phyloP scores from a whole-genome alignment of 2,329 filamentous ascomycete species.

The Fusarium vanettenii region DNA sequence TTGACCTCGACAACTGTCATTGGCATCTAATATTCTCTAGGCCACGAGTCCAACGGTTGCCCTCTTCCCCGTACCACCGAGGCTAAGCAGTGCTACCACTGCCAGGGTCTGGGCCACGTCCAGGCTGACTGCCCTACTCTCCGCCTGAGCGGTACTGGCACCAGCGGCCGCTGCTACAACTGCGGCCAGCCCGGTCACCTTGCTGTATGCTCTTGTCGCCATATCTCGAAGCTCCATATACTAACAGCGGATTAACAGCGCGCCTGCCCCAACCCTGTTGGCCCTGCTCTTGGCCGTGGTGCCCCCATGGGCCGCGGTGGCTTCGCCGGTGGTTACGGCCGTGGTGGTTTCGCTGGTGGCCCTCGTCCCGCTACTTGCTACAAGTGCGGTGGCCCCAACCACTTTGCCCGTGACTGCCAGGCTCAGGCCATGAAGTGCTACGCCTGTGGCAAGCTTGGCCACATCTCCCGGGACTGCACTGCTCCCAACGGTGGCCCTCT shows the following conservation, averaged over 20 bases:
- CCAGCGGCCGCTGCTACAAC: constrained; percentile 93
- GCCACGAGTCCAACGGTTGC: constrained; percentile 98
- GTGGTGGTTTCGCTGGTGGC: constrained; percentile 80
- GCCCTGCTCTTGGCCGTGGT: constrained; percentile 71
- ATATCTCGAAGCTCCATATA: not conserved
- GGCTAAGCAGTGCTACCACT: constrained; percentile 99
- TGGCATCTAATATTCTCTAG: constrained; percentile 47
- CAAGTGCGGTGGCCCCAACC: constrained; percentile 89
- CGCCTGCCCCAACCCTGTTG: constrained; percentile 83
- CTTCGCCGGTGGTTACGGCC: constrained; percentile 70
- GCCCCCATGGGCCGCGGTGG: constrained; percentile 77
- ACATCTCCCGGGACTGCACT: constrained; percentile 94
- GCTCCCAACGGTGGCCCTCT: constrained; percentile 95
- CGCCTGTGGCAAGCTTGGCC: constrained; percentile 93
- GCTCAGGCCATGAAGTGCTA: constrained; percentile 99
- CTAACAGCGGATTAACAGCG: constrained; percentile 62
- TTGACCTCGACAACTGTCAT: not conserved
- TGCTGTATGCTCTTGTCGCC: constrained; percentile 69
- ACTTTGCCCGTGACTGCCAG: constrained; percentile 98
- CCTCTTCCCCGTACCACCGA: constrained; percentile 96
- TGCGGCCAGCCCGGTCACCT: constrained; percentile 94
- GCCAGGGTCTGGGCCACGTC: constrained; percentile 97
- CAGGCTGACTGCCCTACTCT: constrained; percentile 99
- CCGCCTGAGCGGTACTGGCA: constrained; percentile 84
- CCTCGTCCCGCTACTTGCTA: constrained; percentile 78